Conservation (phyloP, 371 early-diverging fungal species). For the Mortierella sp. region DNA sequence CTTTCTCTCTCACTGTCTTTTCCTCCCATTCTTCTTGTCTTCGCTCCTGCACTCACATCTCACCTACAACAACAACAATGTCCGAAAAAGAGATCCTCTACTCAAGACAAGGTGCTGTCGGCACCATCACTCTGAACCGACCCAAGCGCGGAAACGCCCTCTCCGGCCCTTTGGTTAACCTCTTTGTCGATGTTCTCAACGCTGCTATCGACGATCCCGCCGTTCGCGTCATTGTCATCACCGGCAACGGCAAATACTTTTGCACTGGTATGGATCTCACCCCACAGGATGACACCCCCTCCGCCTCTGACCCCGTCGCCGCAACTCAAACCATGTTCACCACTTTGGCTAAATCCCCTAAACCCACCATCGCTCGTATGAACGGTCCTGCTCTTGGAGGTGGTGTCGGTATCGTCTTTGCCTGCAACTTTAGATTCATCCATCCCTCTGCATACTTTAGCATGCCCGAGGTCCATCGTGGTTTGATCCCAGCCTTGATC, state of each 20-base stretch:
- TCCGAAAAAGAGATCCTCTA: slow-evolving; percentile 54
- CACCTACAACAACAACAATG: slow-evolving; percentile 13
- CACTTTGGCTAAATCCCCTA: slow-evolving; percentile 59
- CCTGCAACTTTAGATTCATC: slow-evolving; percentile 72
- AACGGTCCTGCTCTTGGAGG: slow-evolving; percentile 84
- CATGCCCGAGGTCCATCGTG: slow-evolving; percentile 76
- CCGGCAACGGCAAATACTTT: slow-evolving; percentile 80
- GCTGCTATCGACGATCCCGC: slow-evolving; percentile 61
- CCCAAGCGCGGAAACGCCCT: slow-evolving; percentile 75
- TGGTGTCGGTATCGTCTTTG: slow-evolving; percentile 78
- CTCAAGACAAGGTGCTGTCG: slow-evolving; percentile 59
- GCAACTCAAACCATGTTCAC: slow-evolving; percentile 43
- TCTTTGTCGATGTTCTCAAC: slow-evolving; percentile 60
- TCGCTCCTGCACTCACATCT: neutral
- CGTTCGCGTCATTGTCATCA: slow-evolving; percentile 72
- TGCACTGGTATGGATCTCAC: slow-evolving; percentile 82
- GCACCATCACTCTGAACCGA: slow-evolving; percentile 69
- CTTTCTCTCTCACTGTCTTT: neutral
- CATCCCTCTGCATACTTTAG: slow-evolving; percentile 64
- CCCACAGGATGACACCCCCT: slow-evolving; percentile 53
- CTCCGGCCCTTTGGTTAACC: slow-evolving; percentile 63
- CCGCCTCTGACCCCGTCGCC: slow-evolving; percentile 55
- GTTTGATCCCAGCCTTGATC: slow-evolving; percentile 80
- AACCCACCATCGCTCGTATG: slow-evolving; percentile 74
- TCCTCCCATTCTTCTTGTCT: neutral